Evolutionary conservation across 179 eudicot genomes (phyloP), one percentile per base, ranked within the genome.

Genomic region (Silene coronaria): DNA sequence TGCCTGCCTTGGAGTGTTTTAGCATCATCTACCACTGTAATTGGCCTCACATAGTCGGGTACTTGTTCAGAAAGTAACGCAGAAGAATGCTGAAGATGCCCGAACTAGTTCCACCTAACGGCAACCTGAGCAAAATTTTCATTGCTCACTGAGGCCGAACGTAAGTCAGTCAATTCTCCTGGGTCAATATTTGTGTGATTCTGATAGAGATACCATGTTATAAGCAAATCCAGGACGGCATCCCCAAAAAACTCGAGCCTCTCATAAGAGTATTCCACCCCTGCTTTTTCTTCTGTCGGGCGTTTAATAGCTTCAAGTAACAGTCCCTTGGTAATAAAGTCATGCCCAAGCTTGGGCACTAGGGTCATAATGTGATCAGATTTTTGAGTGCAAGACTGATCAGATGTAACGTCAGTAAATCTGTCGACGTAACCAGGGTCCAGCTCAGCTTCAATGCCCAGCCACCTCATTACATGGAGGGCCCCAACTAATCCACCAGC

Each of bases 211-310:
- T 95, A 80, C 85, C 85, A 67, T 42, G 99, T 95, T 70, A 95
- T 84, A 68, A 95, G 89, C 80, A 95, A 71, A 79, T 95, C 99
- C 80, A 95, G 76, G 64, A 89, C 97, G 9, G 99, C 88, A 64
- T 95, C 99, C 22, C 99, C 99, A 17, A 95, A 91, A 86, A 92
- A 95, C 78, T 95, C 99, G 58, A 95, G 91, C 85, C 99, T 89
- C 97, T 95, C 81, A 74, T 95, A 95, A 72, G 83, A 82, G 73
- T 82, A 90, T 67, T 85, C 85, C 81, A 79, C 81, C 42, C 82
- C 89, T 51, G 19, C 70, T 26, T 81, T 92, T 67, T 84, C 80
- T 53, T 86, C 85, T 10, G 91, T 79, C 24, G 85, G 83, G 82
- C 85, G 92, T 19, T 97, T 95, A 45, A 95, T 83, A n/a, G 99